These are phyloP conservation scores for Cladophialophora exuberans DNA, from an alignment of 2,329 filamentous ascomycete genomes.

Conservation along the genomic window DNA sequence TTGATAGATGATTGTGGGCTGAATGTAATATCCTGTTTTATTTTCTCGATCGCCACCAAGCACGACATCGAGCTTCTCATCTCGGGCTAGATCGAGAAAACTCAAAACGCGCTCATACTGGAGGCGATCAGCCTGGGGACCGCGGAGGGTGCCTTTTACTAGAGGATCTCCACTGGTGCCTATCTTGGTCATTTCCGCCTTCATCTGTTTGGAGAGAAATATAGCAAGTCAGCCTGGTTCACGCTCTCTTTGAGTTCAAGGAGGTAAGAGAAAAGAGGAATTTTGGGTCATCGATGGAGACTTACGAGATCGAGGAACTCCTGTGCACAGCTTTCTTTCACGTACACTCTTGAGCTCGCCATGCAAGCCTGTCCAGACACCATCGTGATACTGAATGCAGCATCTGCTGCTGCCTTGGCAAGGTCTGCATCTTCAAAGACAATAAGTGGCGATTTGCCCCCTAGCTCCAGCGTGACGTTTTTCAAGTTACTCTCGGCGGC, in stretches of 20 bases:
- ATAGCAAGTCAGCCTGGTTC: too few relatives aligned
- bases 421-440: slow-evolving; percentile 68
- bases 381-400: slow-evolving; percentile 55
- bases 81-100: slow-evolving; percentile 71
- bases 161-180: slow-evolving; percentile 79
- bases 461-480: slow-evolving; percentile 65
- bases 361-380: slow-evolving; percentile 41
- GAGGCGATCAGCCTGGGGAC: slow-evolving; percentile 71
- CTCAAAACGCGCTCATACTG: slow-evolving; percentile 73
- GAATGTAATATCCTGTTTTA: slow-evolving; percentile 67
- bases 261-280: too few relatives aligned
- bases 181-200: too few relatives aligned
- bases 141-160: slow-evolving; percentile 70
- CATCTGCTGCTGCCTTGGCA: slow-evolving; percentile 71
- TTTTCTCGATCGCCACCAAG: slow-evolving; percentile 63
- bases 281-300: too few relatives aligned
- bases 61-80: slow-evolving; percentile 69
- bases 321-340: slow-evolving; percentile 35
- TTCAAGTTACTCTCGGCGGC: slow-evolving; percentile 49
- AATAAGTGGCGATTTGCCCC: slow-evolving; percentile 66
- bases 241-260: too few relatives aligned
- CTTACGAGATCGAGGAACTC: slow-evolving; percentile 48
- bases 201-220: too few relatives aligned
- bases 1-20: slow-evolving; percentile 62
- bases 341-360: slow-evolving; percentile 39